Conservation (phyloP, 1,139 yeast genomes). For the Hanseniaspora gamundiae region DNA sequence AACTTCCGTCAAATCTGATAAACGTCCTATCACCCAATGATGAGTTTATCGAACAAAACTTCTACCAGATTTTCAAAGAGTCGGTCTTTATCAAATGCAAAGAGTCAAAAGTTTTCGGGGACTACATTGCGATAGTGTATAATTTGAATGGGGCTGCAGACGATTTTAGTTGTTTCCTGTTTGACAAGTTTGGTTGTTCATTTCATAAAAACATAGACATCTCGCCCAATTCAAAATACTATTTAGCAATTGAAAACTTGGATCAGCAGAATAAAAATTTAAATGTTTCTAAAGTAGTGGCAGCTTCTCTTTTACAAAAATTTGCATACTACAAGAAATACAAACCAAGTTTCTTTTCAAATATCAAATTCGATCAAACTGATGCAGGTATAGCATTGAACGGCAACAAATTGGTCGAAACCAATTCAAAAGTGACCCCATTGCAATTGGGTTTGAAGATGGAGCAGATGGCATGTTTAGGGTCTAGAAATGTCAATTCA, state of each 20-base stretch:
- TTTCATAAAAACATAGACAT: slow-evolving; percentile 50
- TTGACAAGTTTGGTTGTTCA: slow-evolving; percentile 62
- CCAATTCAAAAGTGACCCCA: slow-evolving; percentile 47
- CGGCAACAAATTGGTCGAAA: slow-evolving; percentile 63
- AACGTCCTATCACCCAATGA: slow-evolving; percentile 6
- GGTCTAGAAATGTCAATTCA: slow-evolving; percentile 42
- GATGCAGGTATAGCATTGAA: slow-evolving; percentile 62
- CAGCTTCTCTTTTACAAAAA: slow-evolving; percentile 59
- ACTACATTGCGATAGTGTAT: slow-evolving; percentile 6
- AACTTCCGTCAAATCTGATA: slow-evolving; percentile 6
- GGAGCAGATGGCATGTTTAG: slow-evolving; percentile 45
- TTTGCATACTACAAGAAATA: slow-evolving; percentile 38
- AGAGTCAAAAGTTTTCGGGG: slow-evolving; percentile 5
- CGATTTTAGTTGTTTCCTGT: slow-evolving; percentile 41
- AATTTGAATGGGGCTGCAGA: slow-evolving; percentile 2
- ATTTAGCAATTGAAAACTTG: slow-evolving; percentile 68
- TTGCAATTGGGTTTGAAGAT: slow-evolving; percentile 42
- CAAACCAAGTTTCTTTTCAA: slow-evolving; percentile 9
- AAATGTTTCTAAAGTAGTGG: slow-evolving; percentile 61
- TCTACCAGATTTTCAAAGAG: slow-evolving; percentile 3
- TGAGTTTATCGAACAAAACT: background rate
- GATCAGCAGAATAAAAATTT: slow-evolving; percentile 37
- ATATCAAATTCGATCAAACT: slow-evolving; percentile 23
- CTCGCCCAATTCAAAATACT: slow-evolving; percentile 52
- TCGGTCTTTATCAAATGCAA: slow-evolving; percentile 5